These are phyloP conservation scores for Lasiosphaeriaceae sp. DNA, from an alignment of 495 filamentous ascomycete species.

Conservation along the genomic window DNA sequence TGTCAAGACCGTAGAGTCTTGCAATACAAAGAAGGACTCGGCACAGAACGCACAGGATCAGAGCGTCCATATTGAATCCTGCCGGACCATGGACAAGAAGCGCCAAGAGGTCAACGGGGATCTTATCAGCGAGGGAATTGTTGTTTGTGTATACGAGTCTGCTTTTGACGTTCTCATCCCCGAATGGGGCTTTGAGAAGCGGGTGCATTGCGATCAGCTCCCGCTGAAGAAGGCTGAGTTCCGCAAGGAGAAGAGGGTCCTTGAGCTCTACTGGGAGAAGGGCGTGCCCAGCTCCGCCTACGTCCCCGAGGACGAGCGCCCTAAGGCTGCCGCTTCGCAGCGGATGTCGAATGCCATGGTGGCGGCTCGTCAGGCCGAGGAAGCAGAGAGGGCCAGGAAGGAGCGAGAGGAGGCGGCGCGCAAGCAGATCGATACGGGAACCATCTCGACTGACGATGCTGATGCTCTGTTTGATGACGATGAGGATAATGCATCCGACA, in stretches of 20 bases:
- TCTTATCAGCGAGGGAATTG: conserved; percentile 93
- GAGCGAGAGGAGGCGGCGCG: conserved; percentile 84
- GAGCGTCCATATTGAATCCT: conserved; percentile 97
- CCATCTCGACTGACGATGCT: conserved; percentile 82
- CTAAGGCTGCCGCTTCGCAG: conserved; percentile 66
- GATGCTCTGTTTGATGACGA: conserved; percentile 94
- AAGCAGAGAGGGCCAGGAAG: conserved; percentile 69
- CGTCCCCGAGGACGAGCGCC: conserved; percentile 93
- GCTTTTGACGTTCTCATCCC: conserved; percentile 98
- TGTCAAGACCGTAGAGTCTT: conserved; percentile 88
- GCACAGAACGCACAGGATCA: conserved; percentile 97
- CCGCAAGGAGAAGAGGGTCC: conserved; percentile 85
- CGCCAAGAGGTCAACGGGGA: conserved; percentile 82
- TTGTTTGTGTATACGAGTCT: conserved; percentile 96
- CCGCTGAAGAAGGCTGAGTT: conserved; percentile 98
- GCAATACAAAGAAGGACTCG: conserved; percentile 99
- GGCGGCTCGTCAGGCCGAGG: conserved; percentile 74
- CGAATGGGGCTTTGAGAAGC: conserved; percentile 98
- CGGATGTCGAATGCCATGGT: conserved; percentile 69
- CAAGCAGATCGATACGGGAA: conserved; percentile 88
- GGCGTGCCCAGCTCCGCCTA: conserved; percentile 94
- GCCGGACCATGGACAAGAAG: conserved; percentile 87
- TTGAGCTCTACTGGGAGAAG: conserved; percentile 99
- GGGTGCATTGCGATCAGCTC: conserved; percentile 96
- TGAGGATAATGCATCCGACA: conserved; percentile 81